Evolutionary conservation across 495 filamentous ascomycete genomes (phyloP).

Genomic region (Cladorrhinum samala): DNA sequence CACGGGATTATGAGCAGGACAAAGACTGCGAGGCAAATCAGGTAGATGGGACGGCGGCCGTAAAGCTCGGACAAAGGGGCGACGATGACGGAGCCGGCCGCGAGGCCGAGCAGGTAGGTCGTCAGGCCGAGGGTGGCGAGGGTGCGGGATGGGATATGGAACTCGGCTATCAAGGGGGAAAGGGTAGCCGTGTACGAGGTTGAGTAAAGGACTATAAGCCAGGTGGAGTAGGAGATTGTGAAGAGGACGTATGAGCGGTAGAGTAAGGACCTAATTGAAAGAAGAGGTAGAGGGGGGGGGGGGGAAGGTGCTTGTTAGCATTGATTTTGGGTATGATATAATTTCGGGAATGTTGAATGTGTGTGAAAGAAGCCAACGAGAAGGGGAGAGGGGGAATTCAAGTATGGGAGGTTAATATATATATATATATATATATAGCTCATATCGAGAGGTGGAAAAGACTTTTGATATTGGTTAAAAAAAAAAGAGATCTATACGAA

Average conservation of each 20-base stretch:
- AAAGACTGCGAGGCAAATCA: constrained; percentile 56
- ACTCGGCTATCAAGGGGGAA: constrained; percentile 61
- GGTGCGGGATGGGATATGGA: constrained; percentile 47
- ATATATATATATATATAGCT: too few relatives aligned
- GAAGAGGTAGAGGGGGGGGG: not conserved
- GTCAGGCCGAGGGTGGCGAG: constrained; percentile 71
- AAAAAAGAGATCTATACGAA: too few relatives aligned
- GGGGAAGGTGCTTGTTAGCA: too few relatives aligned
- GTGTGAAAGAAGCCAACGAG: too few relatives aligned
- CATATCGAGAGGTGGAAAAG: too few relatives aligned
- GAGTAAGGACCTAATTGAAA: constrained; percentile 47
- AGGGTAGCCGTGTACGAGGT: constrained; percentile 73
- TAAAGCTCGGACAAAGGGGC: constrained; percentile 74
- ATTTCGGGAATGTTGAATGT: too few relatives aligned
- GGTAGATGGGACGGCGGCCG: constrained; percentile 68
- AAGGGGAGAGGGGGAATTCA: not conserved
- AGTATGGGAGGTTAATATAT: too few relatives aligned
- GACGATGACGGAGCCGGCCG: constrained; percentile 63
- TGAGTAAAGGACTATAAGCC: constrained; percentile 75
- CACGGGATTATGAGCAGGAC: constrained; percentile 64
- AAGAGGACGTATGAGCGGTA: constrained; percentile 60
- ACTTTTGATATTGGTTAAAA: too few relatives aligned
- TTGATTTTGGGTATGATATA: too few relatives aligned
- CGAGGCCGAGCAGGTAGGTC: constrained; percentile 70
- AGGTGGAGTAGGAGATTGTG: constrained; percentile 65